phyloP scores from a whole-genome alignment of 1,284 basidiomycete species.

The Ceratobasidium sp. region DNA sequence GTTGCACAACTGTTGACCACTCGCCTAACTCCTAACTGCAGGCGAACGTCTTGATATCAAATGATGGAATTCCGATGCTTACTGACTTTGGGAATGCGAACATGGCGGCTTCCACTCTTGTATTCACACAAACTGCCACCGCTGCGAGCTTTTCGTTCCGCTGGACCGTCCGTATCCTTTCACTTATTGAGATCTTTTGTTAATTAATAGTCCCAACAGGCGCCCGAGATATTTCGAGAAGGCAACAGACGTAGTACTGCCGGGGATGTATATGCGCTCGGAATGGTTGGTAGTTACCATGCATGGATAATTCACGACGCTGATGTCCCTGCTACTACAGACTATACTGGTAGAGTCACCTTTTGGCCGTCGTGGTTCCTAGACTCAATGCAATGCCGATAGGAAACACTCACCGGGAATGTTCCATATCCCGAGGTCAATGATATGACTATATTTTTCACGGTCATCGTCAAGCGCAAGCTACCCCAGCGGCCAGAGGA shows the following conservation, averaged over 20 bases:
- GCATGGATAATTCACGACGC: not conserved
- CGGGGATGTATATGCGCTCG: not conserved
- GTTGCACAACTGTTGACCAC: too few species aligned
- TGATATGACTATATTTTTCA: not conserved
- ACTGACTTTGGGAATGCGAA: slow-evolving; percentile 17
- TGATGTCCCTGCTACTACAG: not conserved
- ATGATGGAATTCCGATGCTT: slow-evolving; percentile 1
- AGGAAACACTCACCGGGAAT: slow-evolving; percentile 7
- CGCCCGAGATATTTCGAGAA: not conserved
- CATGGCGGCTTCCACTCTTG: not conserved
- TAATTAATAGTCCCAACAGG: not conserved
- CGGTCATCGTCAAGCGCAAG: not conserved
- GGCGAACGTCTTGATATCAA: slow-evolving; percentile 1
- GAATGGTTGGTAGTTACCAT: too few species aligned
- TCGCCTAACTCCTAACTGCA: too few species aligned
- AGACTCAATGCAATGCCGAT: too few species aligned
- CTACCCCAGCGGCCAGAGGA: slow-evolving; percentile 3
- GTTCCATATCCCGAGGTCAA: slow-evolving; percentile 8
- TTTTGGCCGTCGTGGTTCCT: too few species aligned
- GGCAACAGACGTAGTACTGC: slow-evolving; percentile 3
- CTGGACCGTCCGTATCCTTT: slow-evolving; percentile 6
- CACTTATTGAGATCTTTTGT: too few species aligned
- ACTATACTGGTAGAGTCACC: slow-evolving; percentile 15
- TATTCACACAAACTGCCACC: not conserved
- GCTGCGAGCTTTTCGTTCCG: not conserved